phyloP scores from a whole-genome alignment of 2,329 filamentous ascomycete species.

The Purpureocillium lavendulum region DNA sequence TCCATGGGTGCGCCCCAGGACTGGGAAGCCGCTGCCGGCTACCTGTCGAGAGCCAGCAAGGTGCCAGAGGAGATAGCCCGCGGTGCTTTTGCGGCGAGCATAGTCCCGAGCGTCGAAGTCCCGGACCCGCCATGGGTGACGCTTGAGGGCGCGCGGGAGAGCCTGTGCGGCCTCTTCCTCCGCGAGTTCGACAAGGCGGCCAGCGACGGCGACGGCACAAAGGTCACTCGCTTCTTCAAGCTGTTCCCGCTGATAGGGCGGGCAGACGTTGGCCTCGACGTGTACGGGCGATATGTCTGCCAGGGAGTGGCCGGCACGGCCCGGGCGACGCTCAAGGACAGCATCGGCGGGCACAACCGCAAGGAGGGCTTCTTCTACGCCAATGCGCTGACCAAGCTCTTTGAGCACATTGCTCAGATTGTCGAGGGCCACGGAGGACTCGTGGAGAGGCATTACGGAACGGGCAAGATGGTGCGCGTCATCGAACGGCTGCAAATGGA shows the following conservation, averaged over 20 bases:
- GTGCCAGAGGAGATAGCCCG: conserved; percentile 74
- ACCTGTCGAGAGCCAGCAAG: conserved; percentile 73
- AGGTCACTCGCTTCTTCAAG: conserved; percentile 96
- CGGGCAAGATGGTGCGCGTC: conserved; percentile 87
- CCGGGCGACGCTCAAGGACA: conserved; percentile 68
- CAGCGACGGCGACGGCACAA: conserved; percentile 74
- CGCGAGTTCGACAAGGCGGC: conserved; percentile 93
- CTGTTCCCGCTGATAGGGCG: conserved; percentile 89
- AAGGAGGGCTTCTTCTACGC: conserved; percentile 88
- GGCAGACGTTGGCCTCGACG: conserved; percentile 81
- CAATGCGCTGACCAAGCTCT: conserved; percentile 80
- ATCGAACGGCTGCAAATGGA: conserved; percentile 90
- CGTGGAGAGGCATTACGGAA: conserved; percentile 89
- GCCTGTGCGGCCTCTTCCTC: conserved; percentile 81
- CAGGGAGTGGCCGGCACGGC: conserved; percentile 85
- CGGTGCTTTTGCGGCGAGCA: conserved; percentile 80
- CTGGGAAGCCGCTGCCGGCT: conserved; percentile 93
- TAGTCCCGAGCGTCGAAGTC: conserved; percentile 92
- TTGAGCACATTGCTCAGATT: conserved; percentile 96
- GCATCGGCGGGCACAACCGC: conserved; percentile 32
- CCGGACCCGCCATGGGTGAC: conserved; percentile 86
- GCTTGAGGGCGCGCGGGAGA: conserved; percentile 78
- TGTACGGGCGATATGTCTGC: conserved; percentile 93
- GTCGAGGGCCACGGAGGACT: conserved; percentile 85
- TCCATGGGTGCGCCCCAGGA: conserved; percentile 98